phyloP scores from a whole-genome alignment of 331 rosid genomes.

The Arachis monticola region DNA sequence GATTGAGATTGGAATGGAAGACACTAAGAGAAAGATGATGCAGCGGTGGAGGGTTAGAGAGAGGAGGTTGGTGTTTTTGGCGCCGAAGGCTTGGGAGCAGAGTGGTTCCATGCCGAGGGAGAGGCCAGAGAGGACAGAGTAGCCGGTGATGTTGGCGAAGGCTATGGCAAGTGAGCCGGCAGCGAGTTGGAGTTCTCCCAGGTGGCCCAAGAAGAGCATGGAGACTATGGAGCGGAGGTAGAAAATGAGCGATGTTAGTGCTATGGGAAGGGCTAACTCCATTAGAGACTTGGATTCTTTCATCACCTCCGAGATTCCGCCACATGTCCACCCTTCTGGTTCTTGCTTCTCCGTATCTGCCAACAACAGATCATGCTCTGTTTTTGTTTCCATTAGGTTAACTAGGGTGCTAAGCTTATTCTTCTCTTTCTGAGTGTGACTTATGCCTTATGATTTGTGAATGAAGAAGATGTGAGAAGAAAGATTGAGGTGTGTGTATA shows the following conservation, averaged over 20 bases:
- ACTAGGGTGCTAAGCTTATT: too few species aligned
- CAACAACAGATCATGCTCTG: slow-evolving; percentile 19
- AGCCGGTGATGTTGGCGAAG: slow-evolving; percentile 88
- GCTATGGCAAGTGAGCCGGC: slow-evolving; percentile 86
- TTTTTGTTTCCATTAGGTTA: neutral
- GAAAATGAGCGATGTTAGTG: slow-evolving; percentile 69
- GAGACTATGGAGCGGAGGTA: slow-evolving; percentile 83
- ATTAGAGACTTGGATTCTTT: slow-evolving; percentile 61
- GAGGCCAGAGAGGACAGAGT: slow-evolving; percentile 79
- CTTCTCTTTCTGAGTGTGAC: neutral
- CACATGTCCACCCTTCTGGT: neutral
- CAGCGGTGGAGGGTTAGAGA: slow-evolving; percentile 81
- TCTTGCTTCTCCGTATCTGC: slow-evolving; percentile 29
- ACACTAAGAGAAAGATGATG: slow-evolving; percentile 59
- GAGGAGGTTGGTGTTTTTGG: slow-evolving; percentile 72
- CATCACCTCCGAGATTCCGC: slow-evolving; percentile 30
- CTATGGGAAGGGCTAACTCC: slow-evolving; percentile 64
- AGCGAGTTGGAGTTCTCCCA: slow-evolving; percentile 76
- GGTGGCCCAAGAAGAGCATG: slow-evolving; percentile 79
- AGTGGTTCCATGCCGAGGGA: slow-evolving; percentile 94
- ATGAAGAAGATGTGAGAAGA: slow-evolving; percentile 6
- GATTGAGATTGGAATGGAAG: slow-evolving; percentile 78
- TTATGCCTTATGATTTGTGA: too few species aligned
- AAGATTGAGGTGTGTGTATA: slow-evolving; percentile 33
- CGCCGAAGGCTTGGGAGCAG: slow-evolving; percentile 95